A percentile compares a stretch with the other conserved stretches of the same genome.
These are phyloP conservation scores for Euphorbia celastroides DNA, from an alignment of 441 rosid species.

Conservation along the genomic window DNA sequence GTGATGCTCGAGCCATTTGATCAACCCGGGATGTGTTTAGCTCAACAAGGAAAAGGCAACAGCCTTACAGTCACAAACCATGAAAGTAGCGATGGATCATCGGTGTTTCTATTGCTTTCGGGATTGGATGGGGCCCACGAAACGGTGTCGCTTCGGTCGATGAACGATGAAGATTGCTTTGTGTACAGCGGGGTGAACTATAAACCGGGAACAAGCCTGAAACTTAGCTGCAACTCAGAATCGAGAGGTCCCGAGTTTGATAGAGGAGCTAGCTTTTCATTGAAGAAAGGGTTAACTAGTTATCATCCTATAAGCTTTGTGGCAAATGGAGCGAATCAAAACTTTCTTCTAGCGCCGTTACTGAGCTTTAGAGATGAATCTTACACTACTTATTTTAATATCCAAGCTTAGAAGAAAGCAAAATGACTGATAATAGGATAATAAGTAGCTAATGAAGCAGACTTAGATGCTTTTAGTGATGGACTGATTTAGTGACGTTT, in stretches of 20 bases:
- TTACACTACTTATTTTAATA: conserved; percentile 71
- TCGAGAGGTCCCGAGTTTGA: conserved; percentile 34
- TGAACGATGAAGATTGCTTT: conserved; percentile 48
- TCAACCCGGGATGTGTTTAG: conserved; percentile 70
- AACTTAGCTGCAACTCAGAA: conserved; percentile 43
- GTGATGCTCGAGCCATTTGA: conserved; percentile 77
- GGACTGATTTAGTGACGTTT: neutral
- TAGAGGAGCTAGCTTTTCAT: conserved; percentile 47
- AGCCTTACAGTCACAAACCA: conserved; percentile 33
- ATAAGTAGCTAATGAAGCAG: neutral
- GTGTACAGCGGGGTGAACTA: conserved; percentile 38
- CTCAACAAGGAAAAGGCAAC: conserved; percentile 29
- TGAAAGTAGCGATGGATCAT: conserved; percentile 19
- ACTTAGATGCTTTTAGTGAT: neutral
- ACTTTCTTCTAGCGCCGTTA: conserved; percentile 63
- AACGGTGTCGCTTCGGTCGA: conserved; percentile 56
- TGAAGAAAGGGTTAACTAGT: conserved; percentile 39
- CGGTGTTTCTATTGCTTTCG: conserved; percentile 45
- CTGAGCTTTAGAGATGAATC: conserved; percentile 66
- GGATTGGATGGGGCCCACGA: conserved; percentile 64
- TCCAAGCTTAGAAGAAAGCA: conserved; percentile 30
- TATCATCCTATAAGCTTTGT: conserved; percentile 77
- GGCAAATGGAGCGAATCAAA: conserved; percentile 52
- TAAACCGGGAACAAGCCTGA: conserved; percentile 31
- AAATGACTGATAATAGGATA: neutral